These are phyloP conservation scores for Gaeumannomyces sp. DNA, from an alignment of 2,329 filamentous ascomycete genomes.

Conservation along the genomic window DNA sequence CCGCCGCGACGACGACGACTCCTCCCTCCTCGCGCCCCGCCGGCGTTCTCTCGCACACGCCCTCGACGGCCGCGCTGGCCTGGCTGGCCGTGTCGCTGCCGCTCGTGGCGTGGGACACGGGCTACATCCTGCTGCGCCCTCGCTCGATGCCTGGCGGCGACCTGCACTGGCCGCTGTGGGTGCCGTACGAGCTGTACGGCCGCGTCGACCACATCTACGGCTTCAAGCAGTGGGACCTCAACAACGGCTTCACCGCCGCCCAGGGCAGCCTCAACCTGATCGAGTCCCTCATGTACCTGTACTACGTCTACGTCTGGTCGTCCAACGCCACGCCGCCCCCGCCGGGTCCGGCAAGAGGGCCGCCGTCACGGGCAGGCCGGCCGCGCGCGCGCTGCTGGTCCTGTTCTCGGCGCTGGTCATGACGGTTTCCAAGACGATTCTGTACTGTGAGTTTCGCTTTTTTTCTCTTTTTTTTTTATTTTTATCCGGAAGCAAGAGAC, in stretches of 20 bases:
- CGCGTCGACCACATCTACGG: slow-evolving; percentile 77
- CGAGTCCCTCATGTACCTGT: slow-evolving; percentile 31
- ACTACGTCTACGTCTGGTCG: slow-evolving; percentile 29
- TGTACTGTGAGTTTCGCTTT: slow-evolving; percentile 46
- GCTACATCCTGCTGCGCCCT: slow-evolving; percentile 74
- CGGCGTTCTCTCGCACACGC: slow-evolving; percentile 31
- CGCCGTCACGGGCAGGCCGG: slow-evolving; percentile 35
- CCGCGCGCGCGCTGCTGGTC: slow-evolving; percentile 38
- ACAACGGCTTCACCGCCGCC: slow-evolving; percentile 70
- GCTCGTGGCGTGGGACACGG: slow-evolving; percentile 74
- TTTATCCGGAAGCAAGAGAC: too few species aligned
- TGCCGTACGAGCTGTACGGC: slow-evolving; percentile 75
- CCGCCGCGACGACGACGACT: slow-evolving; percentile 1
- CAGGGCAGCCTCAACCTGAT: slow-evolving; percentile 48
- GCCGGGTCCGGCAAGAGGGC: slow-evolving; percentile 19
- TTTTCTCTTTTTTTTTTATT: not conserved
- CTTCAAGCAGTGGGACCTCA: slow-evolving; percentile 59
- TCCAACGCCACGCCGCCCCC: slow-evolving; percentile 17
- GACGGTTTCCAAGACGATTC: slow-evolving; percentile 56
- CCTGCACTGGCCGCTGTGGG: slow-evolving; percentile 66
- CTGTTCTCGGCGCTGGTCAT: slow-evolving; percentile 50
- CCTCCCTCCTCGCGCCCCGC: slow-evolving; percentile 1
- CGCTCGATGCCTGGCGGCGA: slow-evolving; percentile 73
- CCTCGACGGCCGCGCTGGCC: slow-evolving; percentile 42
- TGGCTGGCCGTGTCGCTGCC: slow-evolving; percentile 74